Evolutionary conservation across 805 yeast genomes (phyloP), one percentile per base, ranked within the genome.

Genomic region (Metschnikowia amazonensis): DNA sequence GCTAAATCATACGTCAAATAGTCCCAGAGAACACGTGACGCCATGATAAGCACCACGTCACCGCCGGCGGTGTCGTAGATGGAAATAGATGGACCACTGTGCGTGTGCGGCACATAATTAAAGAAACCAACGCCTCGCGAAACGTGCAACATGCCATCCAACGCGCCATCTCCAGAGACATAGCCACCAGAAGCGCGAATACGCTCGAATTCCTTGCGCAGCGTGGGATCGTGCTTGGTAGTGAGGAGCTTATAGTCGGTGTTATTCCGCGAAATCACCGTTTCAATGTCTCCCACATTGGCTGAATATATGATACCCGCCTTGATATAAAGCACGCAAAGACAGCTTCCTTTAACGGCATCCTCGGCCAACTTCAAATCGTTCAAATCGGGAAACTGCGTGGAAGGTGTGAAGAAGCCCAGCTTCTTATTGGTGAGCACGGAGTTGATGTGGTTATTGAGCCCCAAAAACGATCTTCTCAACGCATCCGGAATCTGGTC

Each of bases 71-170:
- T 62, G 24, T 76, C 72, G 18, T 80, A 67, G 43, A 79, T 81
- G 11, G 81, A 73, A 23, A 89, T 81, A 57, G 84, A 85, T 2
- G 99, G 97, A 1, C 88, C 89, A 0, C 96, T 86, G 59, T 86
- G 89, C 23, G 92, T 80, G 60, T 89, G 96, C 1, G 97, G 97
- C 36, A 89, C 73, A 51, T 84, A 74, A 53, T 86, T 85, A 62
- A 85, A 84, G 60, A 86, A 90, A 0, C 99, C 99, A 43, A 89
- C 90, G 27, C 96, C 95, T 56, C 98, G 77, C 1, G 97, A 87
- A 40, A 89, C 86, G 40, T 81, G 83, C 13, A 88, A 75, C 24
- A 80, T 82, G 33, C 95, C 95, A 62, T 92, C 96, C 36, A 89
- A 74, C 50, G 84, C 82, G 44, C 92, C 96, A 57, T 84, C 86